phyloP scores from a whole-genome alignment of 495 filamentous ascomycete genomes.

The Trichoderma erinaceum region DNA sequence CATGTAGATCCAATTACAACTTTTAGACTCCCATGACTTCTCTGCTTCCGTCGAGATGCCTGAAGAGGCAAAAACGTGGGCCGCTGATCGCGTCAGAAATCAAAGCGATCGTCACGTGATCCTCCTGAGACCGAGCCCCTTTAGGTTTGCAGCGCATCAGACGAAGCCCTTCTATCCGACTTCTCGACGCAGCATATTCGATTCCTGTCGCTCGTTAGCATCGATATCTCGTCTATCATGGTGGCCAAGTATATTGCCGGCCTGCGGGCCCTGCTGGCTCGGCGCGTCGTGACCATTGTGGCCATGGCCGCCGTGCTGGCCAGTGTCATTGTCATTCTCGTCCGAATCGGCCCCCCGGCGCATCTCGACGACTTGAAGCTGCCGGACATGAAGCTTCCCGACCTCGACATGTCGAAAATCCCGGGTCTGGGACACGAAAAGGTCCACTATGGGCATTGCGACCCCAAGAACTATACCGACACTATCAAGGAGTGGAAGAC shows the following conservation, averaged over 20 bases:
- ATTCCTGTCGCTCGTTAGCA: not conserved
- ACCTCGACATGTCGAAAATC: constrained; percentile 5
- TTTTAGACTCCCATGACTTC: not conserved
- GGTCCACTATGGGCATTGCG: not conserved
- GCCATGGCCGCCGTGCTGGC: not conserved
- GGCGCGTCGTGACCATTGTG: not conserved
- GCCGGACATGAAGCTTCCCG: constrained; percentile 2
- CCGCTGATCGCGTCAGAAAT: not conserved
- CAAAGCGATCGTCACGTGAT: constrained; percentile 4
- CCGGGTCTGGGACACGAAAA: not conserved
- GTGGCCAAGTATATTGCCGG: constrained; percentile 4
- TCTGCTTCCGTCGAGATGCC: not conserved
- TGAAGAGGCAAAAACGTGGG: not conserved
- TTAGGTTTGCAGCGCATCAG: not conserved
- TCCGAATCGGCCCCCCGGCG: not conserved
- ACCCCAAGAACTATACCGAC: not conserved
- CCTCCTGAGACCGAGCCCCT: not conserved
- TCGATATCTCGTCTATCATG: not conserved
- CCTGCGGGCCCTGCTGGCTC: not conserved
- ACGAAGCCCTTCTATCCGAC: not conserved
- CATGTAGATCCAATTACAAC: not conserved
- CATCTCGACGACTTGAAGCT: not conserved
- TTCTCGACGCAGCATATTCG: not conserved
- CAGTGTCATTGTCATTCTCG: not conserved
- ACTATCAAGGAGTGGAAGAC: not conserved